These are phyloP conservation scores for Chernovozyma aurita DNA, from an alignment of 1,139 yeast genomes.

Conservation along the genomic window DNA sequence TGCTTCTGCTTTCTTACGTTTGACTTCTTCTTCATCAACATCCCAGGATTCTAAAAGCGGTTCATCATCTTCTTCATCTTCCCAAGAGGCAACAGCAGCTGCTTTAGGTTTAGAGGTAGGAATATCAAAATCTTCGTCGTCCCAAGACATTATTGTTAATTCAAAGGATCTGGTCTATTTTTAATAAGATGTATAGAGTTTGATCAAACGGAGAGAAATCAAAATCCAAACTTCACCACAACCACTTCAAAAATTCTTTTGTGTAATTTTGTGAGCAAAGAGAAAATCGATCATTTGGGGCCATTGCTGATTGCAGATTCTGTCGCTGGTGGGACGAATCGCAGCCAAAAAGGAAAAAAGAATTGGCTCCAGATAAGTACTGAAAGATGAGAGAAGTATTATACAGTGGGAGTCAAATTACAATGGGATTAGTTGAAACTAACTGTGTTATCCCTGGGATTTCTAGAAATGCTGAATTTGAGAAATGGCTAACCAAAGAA, in stretches of 20 bases:
- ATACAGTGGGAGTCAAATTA: too few species aligned
- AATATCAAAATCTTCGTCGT: slow-evolving; percentile 87
- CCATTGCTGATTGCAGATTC: too few species aligned
- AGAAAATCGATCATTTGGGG: too few species aligned
- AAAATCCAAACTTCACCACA: too few species aligned
- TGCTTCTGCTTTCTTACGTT: slow-evolving; percentile 40
- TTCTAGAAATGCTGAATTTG: slow-evolving; percentile 7
- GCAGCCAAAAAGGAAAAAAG: too few species aligned
- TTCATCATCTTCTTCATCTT: slow-evolving; percentile 71
- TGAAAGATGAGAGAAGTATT: too few species aligned
- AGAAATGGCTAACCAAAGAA: slow-evolving; percentile 8
- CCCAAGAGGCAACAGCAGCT: slow-evolving; percentile 72
- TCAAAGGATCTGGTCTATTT: too few species aligned
- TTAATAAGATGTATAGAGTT: background rate
- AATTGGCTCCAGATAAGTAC: too few species aligned
- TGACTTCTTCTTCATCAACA: slow-evolving; percentile 60
- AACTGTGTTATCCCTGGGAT: slow-evolving; percentile 13
- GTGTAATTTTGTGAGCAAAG: too few species aligned
- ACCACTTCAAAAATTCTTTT: too few species aligned
- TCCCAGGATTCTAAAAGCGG: slow-evolving; percentile 85
- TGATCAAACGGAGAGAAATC: too few species aligned
- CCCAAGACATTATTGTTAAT: slow-evolving; percentile 45
- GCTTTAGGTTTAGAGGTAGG: slow-evolving; percentile 41
- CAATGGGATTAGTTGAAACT: slow-evolving; percentile 1
- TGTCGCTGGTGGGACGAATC: too few species aligned